Conservation (phyloP, 2,329 filamentous ascomycete genomes). For the Endothia cerciana region DNA sequence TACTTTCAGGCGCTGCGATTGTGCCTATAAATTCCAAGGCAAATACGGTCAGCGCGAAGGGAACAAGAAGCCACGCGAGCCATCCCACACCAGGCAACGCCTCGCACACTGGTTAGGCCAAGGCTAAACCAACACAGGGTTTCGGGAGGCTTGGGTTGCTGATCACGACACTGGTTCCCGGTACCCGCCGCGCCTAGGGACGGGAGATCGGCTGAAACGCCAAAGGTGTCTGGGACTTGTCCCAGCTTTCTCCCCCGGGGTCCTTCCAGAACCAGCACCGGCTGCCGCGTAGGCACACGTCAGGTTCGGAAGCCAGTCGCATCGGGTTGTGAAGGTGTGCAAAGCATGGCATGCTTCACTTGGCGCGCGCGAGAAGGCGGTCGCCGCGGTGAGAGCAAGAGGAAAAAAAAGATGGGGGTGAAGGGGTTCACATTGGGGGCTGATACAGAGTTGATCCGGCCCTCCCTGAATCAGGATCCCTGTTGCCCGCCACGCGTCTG, state of each 20-base stretch:
- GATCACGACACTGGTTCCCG: not conserved
- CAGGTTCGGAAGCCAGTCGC: no score
- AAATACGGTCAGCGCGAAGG: no score
- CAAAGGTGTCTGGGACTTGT: not conserved
- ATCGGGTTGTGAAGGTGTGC: no score
- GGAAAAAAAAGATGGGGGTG: not conserved
- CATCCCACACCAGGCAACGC: no score
- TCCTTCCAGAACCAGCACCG: not conserved
- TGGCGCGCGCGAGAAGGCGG: not conserved
- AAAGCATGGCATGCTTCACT: not conserved
- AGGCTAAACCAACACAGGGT: not conserved
- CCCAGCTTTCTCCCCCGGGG: not conserved
- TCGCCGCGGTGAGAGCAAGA: not conserved
- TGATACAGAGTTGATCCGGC: no score
- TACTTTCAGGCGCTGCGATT: not conserved
- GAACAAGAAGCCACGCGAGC: no score
- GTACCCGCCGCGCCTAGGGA: not conserved
- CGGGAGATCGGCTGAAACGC: constrained; percentile 17
- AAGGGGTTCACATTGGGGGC: not conserved
- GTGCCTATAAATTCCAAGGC: not conserved
- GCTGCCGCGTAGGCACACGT: no score
- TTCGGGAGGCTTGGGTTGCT: no score
- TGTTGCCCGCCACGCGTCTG: constrained; percentile 1
- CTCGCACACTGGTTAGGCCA: not conserved
- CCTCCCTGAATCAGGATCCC: not conserved